These are phyloP conservation scores for Hypoxylon subgilvum DNA, from an alignment of 495 filamentous ascomycete genomes.

Conservation along the genomic window DNA sequence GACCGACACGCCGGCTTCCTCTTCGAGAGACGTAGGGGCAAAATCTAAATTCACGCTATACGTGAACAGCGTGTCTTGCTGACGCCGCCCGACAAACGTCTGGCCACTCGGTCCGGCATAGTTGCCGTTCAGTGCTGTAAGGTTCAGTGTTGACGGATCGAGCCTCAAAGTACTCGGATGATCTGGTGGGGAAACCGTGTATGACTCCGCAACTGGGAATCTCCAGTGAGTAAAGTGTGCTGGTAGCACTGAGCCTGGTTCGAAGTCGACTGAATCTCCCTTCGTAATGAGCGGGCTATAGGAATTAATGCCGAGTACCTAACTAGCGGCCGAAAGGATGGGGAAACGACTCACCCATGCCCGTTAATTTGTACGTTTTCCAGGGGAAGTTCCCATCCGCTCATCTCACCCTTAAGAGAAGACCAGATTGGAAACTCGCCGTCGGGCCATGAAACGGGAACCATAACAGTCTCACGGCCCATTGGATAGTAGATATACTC, in stretches of 20 bases:
- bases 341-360: conserved; percentile 38
- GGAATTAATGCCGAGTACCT: conserved; percentile 11
- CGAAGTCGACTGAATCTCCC: conserved; percentile 50
- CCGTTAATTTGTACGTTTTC: conserved; percentile 41
- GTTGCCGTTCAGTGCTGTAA: conserved; percentile 54
- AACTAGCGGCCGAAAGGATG: neutral
- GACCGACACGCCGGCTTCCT: conserved; percentile 52
- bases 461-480: conserved; percentile 65
- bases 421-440: conserved; percentile 51
- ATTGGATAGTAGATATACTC: conserved; percentile 61
- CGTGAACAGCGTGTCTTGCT: conserved; percentile 58
- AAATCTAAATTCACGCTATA: conserved; percentile 53
- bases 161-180: conserved; percentile 50
- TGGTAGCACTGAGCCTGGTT: conserved; percentile 45
- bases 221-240: conserved; percentile 59
- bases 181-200: conserved; percentile 48
- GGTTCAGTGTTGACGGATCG: conserved; percentile 51
- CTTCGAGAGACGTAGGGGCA: conserved; percentile 39
- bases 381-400: conserved; percentile 49
- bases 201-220: conserved; percentile 46
- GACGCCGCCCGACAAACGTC: conserved; percentile 54
- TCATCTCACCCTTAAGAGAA: conserved; percentile 53
- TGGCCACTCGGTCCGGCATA: conserved; percentile 52
- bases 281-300: conserved; percentile 45
- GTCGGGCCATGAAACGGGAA: conserved; percentile 57